These are phyloP conservation scores for Aspergillus unguis DNA, from an alignment of 2,329 filamentous ascomycete genomes.

Conservation along the genomic window DNA sequence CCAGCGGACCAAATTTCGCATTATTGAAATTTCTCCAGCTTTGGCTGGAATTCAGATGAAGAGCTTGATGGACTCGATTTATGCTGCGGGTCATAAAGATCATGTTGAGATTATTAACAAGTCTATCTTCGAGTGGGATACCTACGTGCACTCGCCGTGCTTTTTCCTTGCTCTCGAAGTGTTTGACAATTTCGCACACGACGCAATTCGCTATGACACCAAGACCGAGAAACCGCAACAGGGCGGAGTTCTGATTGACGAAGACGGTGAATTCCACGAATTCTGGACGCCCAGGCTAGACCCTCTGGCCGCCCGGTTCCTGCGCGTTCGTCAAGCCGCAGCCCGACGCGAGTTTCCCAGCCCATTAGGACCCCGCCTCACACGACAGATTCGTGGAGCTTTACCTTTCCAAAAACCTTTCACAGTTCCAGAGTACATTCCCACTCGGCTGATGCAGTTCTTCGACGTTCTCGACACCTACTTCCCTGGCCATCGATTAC, in stretches of 20 bases:
- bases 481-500: constrained; percentile 84
- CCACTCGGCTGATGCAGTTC: constrained; percentile 92
- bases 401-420: constrained; percentile 73
- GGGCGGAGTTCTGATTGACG: constrained; percentile 82
- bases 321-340: constrained; percentile 79
- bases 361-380: constrained; percentile 46
- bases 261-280: constrained; percentile 85
- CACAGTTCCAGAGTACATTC: constrained; percentile 85
- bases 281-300: constrained; percentile 83
- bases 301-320: constrained; percentile 74
- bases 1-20: constrained; percentile 84
- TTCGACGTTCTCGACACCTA: constrained; percentile 84
- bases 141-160: constrained; percentile 84
- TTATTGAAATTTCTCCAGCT: constrained; percentile 88
- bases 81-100: constrained; percentile 69
- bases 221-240: constrained; percentile 79
- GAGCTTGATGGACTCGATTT: constrained; percentile 64
- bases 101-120: constrained; percentile 94
- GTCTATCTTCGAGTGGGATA: constrained; percentile 91
- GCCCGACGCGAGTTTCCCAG: constrained; percentile 43
- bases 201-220: constrained; percentile 86
- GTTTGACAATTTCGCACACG: constrained; percentile 97
- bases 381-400: constrained; percentile 60
- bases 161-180: constrained; percentile 98
- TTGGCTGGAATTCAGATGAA: constrained; percentile 74